Conservation (phyloP, 495 filamentous ascomycete species). For the Eremomyces bilateralis region DNA sequence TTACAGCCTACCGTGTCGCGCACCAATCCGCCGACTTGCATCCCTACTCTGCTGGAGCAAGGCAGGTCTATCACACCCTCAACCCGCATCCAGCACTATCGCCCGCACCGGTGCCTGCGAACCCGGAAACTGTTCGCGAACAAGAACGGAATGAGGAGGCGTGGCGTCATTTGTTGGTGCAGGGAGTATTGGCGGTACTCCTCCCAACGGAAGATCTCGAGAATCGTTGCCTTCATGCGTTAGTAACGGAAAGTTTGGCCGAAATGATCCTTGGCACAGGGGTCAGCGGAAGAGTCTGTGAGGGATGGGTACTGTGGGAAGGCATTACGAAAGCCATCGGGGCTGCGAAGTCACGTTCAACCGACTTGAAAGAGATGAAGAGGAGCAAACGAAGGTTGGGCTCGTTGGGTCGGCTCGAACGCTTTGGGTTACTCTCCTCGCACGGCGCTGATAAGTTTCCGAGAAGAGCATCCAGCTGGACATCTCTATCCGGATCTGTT, state of each 20-base stretch:
- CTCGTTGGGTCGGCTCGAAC: conserved; percentile 14
- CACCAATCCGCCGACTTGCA: conserved; percentile 29
- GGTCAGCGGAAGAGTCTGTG: conserved; percentile 52
- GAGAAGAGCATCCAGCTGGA: conserved; percentile 3
- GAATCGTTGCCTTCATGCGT: conserved; percentile 56
- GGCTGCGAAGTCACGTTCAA: background rate
- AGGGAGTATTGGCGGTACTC: conserved; percentile 55
- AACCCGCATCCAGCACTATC: conserved; percentile 60
- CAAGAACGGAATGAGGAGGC: conserved; percentile 56
- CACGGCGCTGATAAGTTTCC: conserved; percentile 3
- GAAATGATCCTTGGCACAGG: conserved; percentile 65
- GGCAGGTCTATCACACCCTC: conserved; percentile 61
- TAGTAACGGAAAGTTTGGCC: conserved; percentile 69
- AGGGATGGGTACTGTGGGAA: conserved; percentile 75
- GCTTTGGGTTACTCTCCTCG: conserved; percentile 16
- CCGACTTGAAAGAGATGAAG: conserved; percentile 3
- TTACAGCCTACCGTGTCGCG: conserved; percentile 19
- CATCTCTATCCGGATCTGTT: conserved; percentile 13
- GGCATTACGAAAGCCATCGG: conserved; percentile 42
- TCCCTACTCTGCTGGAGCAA: conserved; percentile 33
- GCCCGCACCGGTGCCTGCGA: conserved; percentile 39
- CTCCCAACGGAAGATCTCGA: conserved; percentile 83
- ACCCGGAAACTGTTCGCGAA: conserved; percentile 27
- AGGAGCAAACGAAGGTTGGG: conserved; percentile 1
- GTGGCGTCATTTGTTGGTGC: conserved; percentile 64